Percentiles rank a stretch among this genome's conserved stretches.
Evolutionary conservation across 345 rosid genomes (phyloP).

Genomic region (Citrus mangshanensis): DNA sequence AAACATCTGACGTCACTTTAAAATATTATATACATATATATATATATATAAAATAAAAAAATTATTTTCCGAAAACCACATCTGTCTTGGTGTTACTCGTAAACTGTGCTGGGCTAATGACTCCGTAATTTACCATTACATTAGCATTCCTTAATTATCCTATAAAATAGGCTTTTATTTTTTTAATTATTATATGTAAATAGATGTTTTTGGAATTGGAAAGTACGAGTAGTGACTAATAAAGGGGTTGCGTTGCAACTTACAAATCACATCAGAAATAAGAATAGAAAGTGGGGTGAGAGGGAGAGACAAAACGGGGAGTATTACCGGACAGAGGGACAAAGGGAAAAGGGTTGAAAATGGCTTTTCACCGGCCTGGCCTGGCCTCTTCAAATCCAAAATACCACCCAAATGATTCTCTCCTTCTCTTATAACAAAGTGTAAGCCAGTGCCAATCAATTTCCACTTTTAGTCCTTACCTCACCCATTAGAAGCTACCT

Average conservation of each 20-base stretch:
- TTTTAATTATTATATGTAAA: not conserved
- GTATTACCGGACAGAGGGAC: constrained; percentile 19
- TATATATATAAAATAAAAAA: too few species aligned
- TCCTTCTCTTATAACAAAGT: not conserved
- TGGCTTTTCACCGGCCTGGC: constrained; percentile 39
- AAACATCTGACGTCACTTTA: constrained; percentile 24
- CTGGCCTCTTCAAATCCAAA: not conserved
- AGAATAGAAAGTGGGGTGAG: not conserved
- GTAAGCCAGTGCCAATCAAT: not conserved
- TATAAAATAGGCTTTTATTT: not conserved
- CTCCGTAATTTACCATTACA: not conserved
- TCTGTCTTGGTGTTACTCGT: too few species aligned
- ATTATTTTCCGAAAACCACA: too few species aligned
- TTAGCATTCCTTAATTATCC: not conserved
- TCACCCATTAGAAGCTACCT: not conserved
- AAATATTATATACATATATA: too few species aligned
- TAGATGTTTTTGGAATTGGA: too few species aligned
- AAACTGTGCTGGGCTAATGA: too few species aligned
- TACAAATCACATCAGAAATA: too few species aligned
- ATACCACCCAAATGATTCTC: constrained; percentile 1
- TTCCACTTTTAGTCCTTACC: constrained; percentile 15
- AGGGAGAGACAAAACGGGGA: constrained; percentile 37
- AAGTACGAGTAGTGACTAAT: too few species aligned
- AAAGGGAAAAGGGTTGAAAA: constrained; percentile 31
- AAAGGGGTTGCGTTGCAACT: not conserved